These are phyloP conservation scores for Gracilaria domingensis DNA, from an alignment of 23 red algal genomes.

Conservation along the genomic window DNA sequence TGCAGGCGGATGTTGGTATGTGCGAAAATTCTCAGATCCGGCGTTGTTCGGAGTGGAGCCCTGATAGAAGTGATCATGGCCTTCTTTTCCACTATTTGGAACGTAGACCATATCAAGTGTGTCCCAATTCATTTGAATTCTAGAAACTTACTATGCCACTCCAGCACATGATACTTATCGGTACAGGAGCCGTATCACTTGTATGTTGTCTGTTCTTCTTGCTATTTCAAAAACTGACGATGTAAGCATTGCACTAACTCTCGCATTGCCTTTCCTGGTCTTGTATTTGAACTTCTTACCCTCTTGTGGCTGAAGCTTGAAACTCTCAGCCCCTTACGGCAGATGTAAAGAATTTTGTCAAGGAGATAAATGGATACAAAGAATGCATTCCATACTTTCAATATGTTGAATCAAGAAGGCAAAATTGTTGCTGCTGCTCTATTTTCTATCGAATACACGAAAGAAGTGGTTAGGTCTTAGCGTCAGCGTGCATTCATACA, in stretches of 20 bases:
- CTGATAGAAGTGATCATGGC: too few species aligned
- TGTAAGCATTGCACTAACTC: not conserved
- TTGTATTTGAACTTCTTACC: not conserved
- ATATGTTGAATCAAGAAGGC: slow-evolving; percentile 72
- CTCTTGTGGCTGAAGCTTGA: too few species aligned
- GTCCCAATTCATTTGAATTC: slow-evolving; percentile 43
- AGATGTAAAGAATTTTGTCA: slow-evolving; percentile 39
- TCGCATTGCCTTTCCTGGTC: not conserved
- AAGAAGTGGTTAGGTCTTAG: not conserved
- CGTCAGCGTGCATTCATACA: too few species aligned
- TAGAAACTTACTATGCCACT: slow-evolving; percentile 47
- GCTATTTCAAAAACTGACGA: not conserved
- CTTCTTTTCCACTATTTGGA: slow-evolving; percentile 63
- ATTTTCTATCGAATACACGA: slow-evolving; percentile 17
- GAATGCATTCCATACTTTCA: slow-evolving; percentile 80
- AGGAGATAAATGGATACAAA: slow-evolving; percentile 64
- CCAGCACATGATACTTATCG: slow-evolving; percentile 50
- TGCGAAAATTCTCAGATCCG: too few species aligned
- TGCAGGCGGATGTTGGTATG: too few species aligned
- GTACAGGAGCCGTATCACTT: slow-evolving; percentile 42
- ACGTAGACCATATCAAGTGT: slow-evolving; percentile 23
- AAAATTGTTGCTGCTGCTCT: slow-evolving; percentile 67
- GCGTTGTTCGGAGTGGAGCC: too few species aligned
- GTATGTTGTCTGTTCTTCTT: slow-evolving; percentile 35
- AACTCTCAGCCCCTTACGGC: slow-evolving; percentile 27